Percentiles rank a stretch among this genome's conserved stretches.
Conservation (phyloP, 1,139 yeast genomes). For the Kurtzmaniella quercitrusa region DNA sequence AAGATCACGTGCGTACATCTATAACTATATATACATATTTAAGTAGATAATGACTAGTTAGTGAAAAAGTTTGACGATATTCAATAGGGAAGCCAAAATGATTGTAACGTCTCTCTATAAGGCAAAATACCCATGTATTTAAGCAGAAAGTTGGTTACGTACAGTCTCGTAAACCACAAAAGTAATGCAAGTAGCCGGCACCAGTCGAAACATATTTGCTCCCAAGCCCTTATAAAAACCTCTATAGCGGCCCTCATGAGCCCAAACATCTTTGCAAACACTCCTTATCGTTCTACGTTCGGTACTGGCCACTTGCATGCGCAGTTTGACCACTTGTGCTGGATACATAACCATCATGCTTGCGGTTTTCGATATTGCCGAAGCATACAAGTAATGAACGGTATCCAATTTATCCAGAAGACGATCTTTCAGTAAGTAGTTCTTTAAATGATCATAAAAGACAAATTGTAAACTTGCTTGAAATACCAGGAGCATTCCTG, state of each 20-base stretch:
- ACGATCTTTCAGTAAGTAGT: constrained; percentile 13
- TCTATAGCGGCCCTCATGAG: constrained; percentile 38
- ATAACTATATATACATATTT: neutral
- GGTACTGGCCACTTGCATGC: constrained; percentile 52
- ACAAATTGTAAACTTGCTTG: constrained; percentile 90
- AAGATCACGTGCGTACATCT: neutral
- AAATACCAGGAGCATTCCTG: constrained; percentile 76
- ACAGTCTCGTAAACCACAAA: constrained; percentile 61
- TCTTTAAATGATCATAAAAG: constrained; percentile 72
- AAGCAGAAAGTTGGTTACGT: neutral
- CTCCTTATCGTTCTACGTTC: constrained; percentile 15
- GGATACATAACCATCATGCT: constrained; percentile 78
- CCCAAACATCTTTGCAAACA: constrained; percentile 27
- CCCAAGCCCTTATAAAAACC: constrained; percentile 79
- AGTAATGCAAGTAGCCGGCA: constrained; percentile 75
- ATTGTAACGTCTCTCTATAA: too few relatives aligned
- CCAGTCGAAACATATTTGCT: constrained; percentile 57
- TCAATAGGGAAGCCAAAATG: too few relatives aligned
- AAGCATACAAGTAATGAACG: constrained; percentile 56
- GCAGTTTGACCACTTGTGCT: constrained; percentile 73
- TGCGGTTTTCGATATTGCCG: constrained; percentile 65
- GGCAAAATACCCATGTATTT: too few relatives aligned
- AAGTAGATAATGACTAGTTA: neutral
- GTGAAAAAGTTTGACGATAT: too few relatives aligned
- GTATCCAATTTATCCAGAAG: constrained; percentile 35